Percentiles rank a stretch among this genome's conserved stretches.
phyloP scores from a whole-genome alignment of 169 alveolate species.

The Plasmodium gaboni region DNA sequence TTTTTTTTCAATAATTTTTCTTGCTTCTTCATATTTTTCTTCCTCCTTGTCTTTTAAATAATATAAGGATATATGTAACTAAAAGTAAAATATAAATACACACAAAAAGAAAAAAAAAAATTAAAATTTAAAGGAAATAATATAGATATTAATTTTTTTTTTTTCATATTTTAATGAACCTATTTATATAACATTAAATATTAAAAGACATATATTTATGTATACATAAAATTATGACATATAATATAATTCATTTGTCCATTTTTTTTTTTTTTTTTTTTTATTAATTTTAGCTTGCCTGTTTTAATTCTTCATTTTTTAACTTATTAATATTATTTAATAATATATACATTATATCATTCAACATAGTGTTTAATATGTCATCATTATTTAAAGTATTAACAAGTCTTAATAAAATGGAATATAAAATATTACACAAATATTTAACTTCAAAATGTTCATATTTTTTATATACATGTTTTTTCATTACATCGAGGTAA shows the following conservation, averaged over 20 bases:
- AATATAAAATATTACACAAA: constrained; percentile 62
- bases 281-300: constrained; percentile 12
- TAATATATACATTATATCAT: constrained; percentile 6
- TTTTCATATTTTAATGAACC: too few species aligned
- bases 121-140: too few species aligned
- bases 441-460: constrained; percentile 61
- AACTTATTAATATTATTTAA: constrained; percentile 25
- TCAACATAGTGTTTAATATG: background rate
- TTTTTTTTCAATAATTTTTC: constrained; percentile 28
- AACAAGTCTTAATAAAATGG: constrained; percentile 39
- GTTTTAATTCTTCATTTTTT: constrained; percentile 69
- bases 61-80: constrained; percentile 60
- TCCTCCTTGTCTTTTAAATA: constrained; percentile 22
- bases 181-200: too few species aligned
- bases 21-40: constrained; percentile 36
- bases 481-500: constrained; percentile 5
- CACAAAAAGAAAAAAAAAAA: too few species aligned
- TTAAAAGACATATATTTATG: background rate
- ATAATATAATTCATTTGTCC: background rate
- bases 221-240: background rate
- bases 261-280: background rate
- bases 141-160: too few species aligned
- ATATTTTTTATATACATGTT: constrained; percentile 40
- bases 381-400: constrained; percentile 1
- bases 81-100: background rate